Evolutionary conservation across 1,284 basidiomycete species (phyloP).

Genomic region (Ceratobasidium theobromae): DNA sequence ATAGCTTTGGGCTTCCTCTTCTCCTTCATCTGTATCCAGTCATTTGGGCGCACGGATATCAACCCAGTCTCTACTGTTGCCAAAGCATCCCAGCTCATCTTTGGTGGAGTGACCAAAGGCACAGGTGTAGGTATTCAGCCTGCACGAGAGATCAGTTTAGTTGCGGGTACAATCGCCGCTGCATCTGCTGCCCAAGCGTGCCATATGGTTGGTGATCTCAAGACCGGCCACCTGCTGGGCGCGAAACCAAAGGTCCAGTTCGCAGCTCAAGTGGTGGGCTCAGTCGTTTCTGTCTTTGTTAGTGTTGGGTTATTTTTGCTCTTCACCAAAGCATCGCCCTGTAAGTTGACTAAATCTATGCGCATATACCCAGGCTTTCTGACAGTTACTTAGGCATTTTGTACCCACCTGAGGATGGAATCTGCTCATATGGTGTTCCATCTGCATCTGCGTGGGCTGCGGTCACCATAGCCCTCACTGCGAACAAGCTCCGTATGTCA

Average conservation of each 20-base stretch:
- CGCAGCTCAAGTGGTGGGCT: conserved; percentile 59
- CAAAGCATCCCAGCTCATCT: conserved; percentile 59
- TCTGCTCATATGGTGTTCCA: conserved; percentile 60
- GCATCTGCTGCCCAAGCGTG: conserved; percentile 61
- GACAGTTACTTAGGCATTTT: conserved; percentile 47
- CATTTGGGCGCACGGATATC: conserved; percentile 58
- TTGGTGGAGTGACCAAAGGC: conserved; percentile 60
- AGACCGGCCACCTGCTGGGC: conserved; percentile 68
- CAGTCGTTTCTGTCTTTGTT: conserved; percentile 60
- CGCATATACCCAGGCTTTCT: no score
- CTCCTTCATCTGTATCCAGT: conserved; percentile 69
- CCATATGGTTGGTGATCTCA: conserved; percentile 74
- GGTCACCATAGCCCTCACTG: conserved; percentile 56
- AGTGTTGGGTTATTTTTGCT: conserved; percentile 60
- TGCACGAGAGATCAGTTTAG: conserved; percentile 58
- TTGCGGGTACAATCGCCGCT: conserved; percentile 60
- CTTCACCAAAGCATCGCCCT: conserved; percentile 66
- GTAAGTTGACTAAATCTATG: conserved; percentile 38
- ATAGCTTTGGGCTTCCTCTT: conserved; percentile 62
- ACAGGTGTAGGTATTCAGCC: conserved; percentile 44
- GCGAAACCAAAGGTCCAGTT: conserved; percentile 69
- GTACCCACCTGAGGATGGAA: conserved; percentile 41
- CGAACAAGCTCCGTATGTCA: conserved; percentile 34
- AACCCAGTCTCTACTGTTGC: conserved; percentile 49
- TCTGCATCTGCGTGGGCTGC: conserved; percentile 64